Conservation (phyloP, 1,284 basidiomycete species). For the Ceratobasidium papillatum region DNA sequence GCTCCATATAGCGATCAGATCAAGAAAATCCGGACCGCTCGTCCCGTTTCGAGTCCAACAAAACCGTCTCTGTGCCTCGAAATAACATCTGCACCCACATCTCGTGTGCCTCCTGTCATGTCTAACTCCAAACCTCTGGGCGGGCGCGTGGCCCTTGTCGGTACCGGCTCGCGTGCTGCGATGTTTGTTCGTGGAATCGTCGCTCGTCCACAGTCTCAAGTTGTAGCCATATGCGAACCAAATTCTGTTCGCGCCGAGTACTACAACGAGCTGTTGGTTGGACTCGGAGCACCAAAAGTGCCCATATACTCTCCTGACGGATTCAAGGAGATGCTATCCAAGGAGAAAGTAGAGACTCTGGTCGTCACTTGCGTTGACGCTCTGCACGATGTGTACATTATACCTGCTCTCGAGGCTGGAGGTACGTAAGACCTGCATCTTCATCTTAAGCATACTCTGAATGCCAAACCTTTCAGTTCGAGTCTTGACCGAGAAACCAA, state of each 20-base stretch:
- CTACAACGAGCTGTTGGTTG: conserved; percentile 58
- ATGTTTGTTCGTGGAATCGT: conserved; percentile 55
- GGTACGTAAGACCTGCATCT: conserved; percentile 47
- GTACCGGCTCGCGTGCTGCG: conserved; percentile 57
- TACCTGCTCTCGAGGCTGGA: conserved; percentile 57
- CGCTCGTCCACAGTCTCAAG: conserved; percentile 51
- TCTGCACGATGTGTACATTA: conserved; percentile 61
- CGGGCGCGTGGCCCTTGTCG: conserved; percentile 56
- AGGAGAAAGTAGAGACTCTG: conserved; percentile 59
- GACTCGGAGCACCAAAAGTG: conserved; percentile 54
- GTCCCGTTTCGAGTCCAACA: conserved; percentile 53
- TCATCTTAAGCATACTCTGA: not conserved
- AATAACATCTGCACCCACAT: conserved; percentile 39
- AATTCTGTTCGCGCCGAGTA: conserved; percentile 59
- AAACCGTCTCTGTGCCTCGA: conserved; percentile 52
- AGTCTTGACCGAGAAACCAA: conserved; percentile 64
- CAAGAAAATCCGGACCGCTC: conserved; percentile 38
- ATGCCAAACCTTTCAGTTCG: conserved; percentile 49
- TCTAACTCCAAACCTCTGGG: conserved; percentile 42
- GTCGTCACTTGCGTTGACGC: conserved; percentile 65
- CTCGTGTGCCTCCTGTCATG: not conserved
- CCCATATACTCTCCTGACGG: conserved; percentile 58
- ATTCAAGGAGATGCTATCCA: conserved; percentile 60
- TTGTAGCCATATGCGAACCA: conserved; percentile 63
- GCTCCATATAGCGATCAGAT: conserved; percentile 1